A percentile compares a stretch with the other conserved stretches of the same genome.
Conservation (phyloP, 495 filamentous ascomycete genomes). For the Trichoderma virens region DNA sequence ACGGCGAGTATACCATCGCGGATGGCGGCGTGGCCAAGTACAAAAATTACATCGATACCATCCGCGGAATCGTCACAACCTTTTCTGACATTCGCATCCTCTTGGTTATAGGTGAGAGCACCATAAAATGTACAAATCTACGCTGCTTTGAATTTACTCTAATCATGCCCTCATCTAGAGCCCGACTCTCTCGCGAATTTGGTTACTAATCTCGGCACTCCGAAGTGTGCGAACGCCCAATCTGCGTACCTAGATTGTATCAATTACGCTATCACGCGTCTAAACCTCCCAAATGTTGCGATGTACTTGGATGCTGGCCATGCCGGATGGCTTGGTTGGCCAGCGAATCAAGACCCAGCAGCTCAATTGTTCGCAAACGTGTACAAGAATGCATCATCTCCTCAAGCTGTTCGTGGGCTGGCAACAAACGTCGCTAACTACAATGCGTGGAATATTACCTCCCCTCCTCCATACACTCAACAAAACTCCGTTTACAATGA, state of each 20-base stretch:
- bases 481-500: slow-evolving; percentile 60
- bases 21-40: slow-evolving; percentile 57
- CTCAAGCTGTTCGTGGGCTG: slow-evolving; percentile 60
- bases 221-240: slow-evolving; percentile 56
- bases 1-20: slow-evolving; percentile 54
- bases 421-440: slow-evolving; percentile 76
- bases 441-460: slow-evolving; percentile 50
- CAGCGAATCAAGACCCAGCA: slow-evolving; percentile 65
- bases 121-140: too few species aligned
- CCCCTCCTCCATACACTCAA: slow-evolving; percentile 37
- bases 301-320: slow-evolving; percentile 83
- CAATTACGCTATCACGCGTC: slow-evolving; percentile 60
- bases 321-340: slow-evolving; percentile 79
- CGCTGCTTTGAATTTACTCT: background rate
- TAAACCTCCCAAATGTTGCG: slow-evolving; percentile 70
- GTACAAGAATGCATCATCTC: slow-evolving; percentile 57
- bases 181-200: slow-evolving; percentile 76
- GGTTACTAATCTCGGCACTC: slow-evolving; percentile 61
- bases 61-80: slow-evolving; percentile 47
- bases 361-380: slow-evolving; percentile 60
- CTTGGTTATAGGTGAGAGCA: slow-evolving; percentile 41
- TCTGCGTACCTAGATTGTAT: slow-evolving; percentile 60
- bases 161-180: slow-evolving; percentile 29
- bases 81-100: slow-evolving; percentile 47
- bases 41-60: slow-evolving; percentile 65